Base-by-base conservation (phyloP, 805 yeast genomes). In the Barnettozyma botsteinii region DNA sequence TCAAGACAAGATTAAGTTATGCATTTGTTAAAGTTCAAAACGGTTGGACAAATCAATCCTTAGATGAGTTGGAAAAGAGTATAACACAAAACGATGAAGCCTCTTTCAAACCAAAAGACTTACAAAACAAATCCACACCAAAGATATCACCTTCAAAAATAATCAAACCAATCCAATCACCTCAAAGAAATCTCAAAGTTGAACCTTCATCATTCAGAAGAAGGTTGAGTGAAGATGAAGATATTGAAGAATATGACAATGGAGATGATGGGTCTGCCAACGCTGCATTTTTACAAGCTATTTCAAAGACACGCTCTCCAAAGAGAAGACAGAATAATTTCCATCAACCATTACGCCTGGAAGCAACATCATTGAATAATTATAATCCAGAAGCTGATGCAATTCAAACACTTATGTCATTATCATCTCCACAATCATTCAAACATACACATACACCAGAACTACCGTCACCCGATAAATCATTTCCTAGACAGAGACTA, bases 391-490 rank as follows among this genome's bases (percentile, higher is more conserved):
- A 66, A 43, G 68, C 60, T 4, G 69, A 64, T 38, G 71, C 69
- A 2, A 59, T 66, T 4, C 67, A 64, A 33, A 65, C 68, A 4
- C 46, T 66, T 15, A 66, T 66, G 69, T 64, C 70, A 1, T 48
- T 66, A 18, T 56, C 70, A 7, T 62, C 67, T 1, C 67, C 68
- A 5, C 37, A 42, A 20, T 24, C 46, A 24, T 48, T 46, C 23
- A 46, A 46, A 15, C 37, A 37, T 6, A 26, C 31, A 15, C 37
- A 37, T 6, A 26, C 31, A 20, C 5, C 22, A 6, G 46, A 39
- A 4, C 24, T 25, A 11, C 20, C 24, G n/a, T 35, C 38, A 35
- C 38, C 38, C 5, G 13, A 25, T 7, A 26, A 8, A 7, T 13
- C 38, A 1, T 29, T 48, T 15, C 59, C 59, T 5, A 42, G 45